Conservation (phyloP, 2,329 filamentous ascomycete genomes). For the Curvularia hawaiiensis region DNA sequence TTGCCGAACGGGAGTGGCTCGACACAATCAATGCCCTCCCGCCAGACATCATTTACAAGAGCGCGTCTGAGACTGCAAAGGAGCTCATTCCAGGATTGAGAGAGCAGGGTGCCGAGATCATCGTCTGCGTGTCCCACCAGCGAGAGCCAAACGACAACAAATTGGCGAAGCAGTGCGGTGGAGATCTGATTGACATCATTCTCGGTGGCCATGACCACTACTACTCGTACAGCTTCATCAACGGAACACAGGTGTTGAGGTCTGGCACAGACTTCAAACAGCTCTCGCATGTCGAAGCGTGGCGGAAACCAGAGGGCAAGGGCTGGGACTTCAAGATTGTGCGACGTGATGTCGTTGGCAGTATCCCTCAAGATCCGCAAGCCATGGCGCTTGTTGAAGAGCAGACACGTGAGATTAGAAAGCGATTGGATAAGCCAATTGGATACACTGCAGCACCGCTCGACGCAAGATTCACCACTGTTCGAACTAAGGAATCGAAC, state of each 20-base stretch:
- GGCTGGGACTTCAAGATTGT: constrained; percentile 81
- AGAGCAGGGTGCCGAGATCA: constrained; percentile 77
- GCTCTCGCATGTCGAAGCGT: constrained; percentile 82
- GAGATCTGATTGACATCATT: constrained; percentile 80
- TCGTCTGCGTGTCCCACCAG: constrained; percentile 84
- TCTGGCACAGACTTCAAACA: constrained; percentile 94
- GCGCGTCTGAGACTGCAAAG: constrained; percentile 74
- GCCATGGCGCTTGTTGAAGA: constrained; percentile 68
- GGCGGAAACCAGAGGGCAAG: constrained; percentile 58
- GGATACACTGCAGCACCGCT: constrained; percentile 80
- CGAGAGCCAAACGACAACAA: constrained; percentile 90
- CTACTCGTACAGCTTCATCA: constrained; percentile 78
- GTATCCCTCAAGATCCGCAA: constrained; percentile 66
- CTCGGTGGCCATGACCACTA: constrained; percentile 91
- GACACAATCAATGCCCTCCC: constrained; percentile 87
- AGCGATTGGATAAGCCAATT: constrained; percentile 79
- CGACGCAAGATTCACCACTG: constrained; percentile 85
- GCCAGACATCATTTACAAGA: constrained; percentile 80
- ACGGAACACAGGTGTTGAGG: constrained; percentile 81
- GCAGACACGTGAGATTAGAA: constrained; percentile 73
- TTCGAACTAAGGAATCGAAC: constrained; percentile 78
- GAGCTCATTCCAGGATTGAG: constrained; percentile 76
- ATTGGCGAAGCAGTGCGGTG: constrained; percentile 71
- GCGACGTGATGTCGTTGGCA: constrained; percentile 73
- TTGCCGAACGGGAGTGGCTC: constrained; percentile 87